Base-by-base conservation (phyloP, 768 basidiomycete genomes). In the Rhodotorula kratochvilovae region DNA sequence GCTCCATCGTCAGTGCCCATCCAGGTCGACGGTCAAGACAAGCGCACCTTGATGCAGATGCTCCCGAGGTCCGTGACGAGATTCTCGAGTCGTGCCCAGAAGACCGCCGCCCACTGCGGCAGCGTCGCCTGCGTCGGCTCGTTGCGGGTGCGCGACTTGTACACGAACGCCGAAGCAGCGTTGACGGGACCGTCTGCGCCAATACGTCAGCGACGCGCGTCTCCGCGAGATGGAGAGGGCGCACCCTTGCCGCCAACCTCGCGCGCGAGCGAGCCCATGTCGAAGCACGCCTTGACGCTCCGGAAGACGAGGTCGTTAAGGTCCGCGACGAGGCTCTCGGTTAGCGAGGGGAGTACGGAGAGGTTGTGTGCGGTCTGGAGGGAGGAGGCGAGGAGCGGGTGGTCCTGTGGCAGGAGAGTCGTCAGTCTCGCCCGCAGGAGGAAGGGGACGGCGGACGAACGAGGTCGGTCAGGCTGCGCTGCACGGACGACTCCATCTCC, bases 331-430 rank as follows among this genome's bases (percentile, higher is more conserved):
- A 98, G 85, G 62, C 86, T 86, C 67, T 89, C 86, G 8, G 97
- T 90, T 12, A 97, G 85, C 35, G 87, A 85, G 0, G 95, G 90
- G 19, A 99, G 84, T 25, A 90, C 85, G 39, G 89, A 85, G 23
- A 99, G 85, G 79, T 97, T 99, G 81, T 92, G 90, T 8, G 95
- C 93, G 2, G 92, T 97, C 83, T 98, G 96, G 21, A 99, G 84
- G 0, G 95, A 92, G 2, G 92, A 93, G 0, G 94, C 92, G 2
- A 99, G 85, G 27, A 95, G 81, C 3, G 92, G 87, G 81, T 91
- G 92, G 77, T 98, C 90, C 93, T 96, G 72, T 5, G 25, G 25
- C 19, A 59, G 65, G 12, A 54, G 43, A 51, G 27, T 35, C 16
- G 53, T 60, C 27, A 62, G 53, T 25, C 25, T 3, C 25, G 50